Base-by-base conservation (phyloP, 495 filamentous ascomycete genomes). In the Friedmanniomyces endolithicus region DNA sequence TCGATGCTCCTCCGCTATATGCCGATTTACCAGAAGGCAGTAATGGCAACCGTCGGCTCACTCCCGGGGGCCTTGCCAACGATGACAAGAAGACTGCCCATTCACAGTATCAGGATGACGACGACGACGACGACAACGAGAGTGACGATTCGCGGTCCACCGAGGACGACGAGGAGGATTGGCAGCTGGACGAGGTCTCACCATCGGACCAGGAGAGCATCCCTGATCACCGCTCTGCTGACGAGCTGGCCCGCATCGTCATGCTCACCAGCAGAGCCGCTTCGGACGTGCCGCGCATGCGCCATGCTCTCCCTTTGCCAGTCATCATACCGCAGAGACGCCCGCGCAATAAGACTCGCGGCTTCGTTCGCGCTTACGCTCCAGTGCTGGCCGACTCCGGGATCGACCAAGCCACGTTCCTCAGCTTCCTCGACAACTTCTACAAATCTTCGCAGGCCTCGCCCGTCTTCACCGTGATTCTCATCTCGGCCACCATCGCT, bases 391-490 rank as follows among this genome's bases (percentile, higher is more conserved):
- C 64, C 0, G 69, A 75, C 43, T 73, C 67, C 39, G 77, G 72
- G 0, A 73, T 83, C 58, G 70, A 75, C 55, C 69, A 80, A 52
- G 50, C 52, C 19, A 74, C 70, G 16, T 83, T 78, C 56, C 53
- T 81, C 1, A 68, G 75, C n/a, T 82, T 83, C 53, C 61, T 82
- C 11, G 67, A 73, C 62, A 72, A 67, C 7, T 69, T 74, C 35
- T 68, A 78, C 43, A 67, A 70, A 46, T 65, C 72, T 0, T 71
- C 68, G 7, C 47, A 61, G 52, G 60, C 58, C 20, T 59, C 61
- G 34, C 54, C 59, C 20, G 44, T 57, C 33, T 59, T 65, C 47
- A 23, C 22, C 29, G 50, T 63, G 16, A 57, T 67, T 49, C 39
- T 40, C 12, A 3, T 62, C 3, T 55, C 56, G 6, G 56, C 61